Evolutionary conservation across 1,284 basidiomycete genomes (phyloP).

Genomic region (Trametes versicolor): DNA sequence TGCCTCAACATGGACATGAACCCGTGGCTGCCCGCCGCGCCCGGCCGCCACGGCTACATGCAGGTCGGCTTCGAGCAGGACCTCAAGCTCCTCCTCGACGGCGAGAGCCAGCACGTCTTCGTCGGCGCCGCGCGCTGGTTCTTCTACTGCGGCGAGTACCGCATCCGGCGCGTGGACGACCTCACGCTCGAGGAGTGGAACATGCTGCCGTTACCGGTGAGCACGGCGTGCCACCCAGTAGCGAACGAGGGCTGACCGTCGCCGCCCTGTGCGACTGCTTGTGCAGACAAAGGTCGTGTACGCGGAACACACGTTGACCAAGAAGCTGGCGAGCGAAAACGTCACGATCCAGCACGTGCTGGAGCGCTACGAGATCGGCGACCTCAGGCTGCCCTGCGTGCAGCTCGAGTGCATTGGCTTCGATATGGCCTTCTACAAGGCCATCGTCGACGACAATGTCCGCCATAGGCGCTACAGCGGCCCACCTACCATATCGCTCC

Average conservation of each 20-base stretch:
- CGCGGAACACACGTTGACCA: neutral
- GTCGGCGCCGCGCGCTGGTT: constrained; percentile 29
- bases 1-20: constrained; percentile 26
- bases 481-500: neutral
- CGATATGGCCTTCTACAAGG: constrained; percentile 52
- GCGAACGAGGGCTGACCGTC: neutral
- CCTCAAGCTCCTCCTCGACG: constrained; percentile 11
- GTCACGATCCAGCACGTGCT: constrained; percentile 48
- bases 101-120: constrained; percentile 30
- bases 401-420: constrained; percentile 53
- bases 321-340: constrained; percentile 35
- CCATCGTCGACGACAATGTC: constrained; percentile 43
- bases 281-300: neutral
- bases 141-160: constrained; percentile 32
- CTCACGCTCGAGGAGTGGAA: constrained; percentile 33
- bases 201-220: constrained; percentile 29
- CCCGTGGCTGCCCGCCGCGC: constrained; percentile 29
- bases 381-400: constrained; percentile 54
- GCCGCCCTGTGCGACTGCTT: neutral
- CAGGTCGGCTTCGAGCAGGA: constrained; percentile 26
- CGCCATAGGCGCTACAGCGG: neutral
- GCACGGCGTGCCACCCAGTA: neutral
- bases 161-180: constrained; percentile 26
- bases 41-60: constrained; percentile 33
- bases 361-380: constrained; percentile 50